These are phyloP conservation scores for Centrapalus pauciflorus DNA, from an alignment of 129 eudicot species.

Conservation along the genomic window DNA sequence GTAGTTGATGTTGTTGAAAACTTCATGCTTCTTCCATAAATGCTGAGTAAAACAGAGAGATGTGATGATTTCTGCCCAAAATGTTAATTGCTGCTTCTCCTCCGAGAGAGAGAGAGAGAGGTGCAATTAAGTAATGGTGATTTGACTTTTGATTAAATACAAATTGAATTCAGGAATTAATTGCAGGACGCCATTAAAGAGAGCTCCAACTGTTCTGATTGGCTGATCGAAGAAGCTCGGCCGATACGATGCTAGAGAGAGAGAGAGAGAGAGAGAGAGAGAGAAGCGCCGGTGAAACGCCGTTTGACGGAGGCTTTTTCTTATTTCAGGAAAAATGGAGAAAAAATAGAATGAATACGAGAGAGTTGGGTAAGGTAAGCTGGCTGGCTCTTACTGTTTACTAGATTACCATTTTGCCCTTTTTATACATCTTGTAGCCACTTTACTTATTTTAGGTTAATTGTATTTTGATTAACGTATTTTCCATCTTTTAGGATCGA, in stretches of 20 bases:
- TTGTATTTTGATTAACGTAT: not conserved
- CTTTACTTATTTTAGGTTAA: too few species aligned
- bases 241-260: not conserved
- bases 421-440: not conserved
- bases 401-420: constrained; percentile 9
- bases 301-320: not conserved
- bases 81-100: constrained; percentile 4
- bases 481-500: too few species aligned
- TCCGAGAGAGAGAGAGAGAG: constrained; percentile 1
- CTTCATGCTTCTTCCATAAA: constrained; percentile 13
- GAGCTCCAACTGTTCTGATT: constrained; percentile 3
- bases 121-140: not conserved
- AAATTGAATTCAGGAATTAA: not conserved
- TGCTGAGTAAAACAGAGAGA: constrained; percentile 18
- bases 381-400: not conserved
- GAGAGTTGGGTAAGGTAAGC: not conserved
- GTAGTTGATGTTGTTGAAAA: constrained; percentile 20
- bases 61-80: constrained; percentile 13
- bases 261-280: not conserved
- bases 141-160: constrained; percentile 7
- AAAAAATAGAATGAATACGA: constrained; percentile 12
- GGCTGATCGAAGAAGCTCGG: not conserved
- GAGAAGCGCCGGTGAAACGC: constrained; percentile 4
- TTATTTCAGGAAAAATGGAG: not conserved
- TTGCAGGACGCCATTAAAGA: constrained; percentile 7